Conservation (phyloP, 2,329 filamentous ascomycete species). For the Claviceps maximensis region DNA sequence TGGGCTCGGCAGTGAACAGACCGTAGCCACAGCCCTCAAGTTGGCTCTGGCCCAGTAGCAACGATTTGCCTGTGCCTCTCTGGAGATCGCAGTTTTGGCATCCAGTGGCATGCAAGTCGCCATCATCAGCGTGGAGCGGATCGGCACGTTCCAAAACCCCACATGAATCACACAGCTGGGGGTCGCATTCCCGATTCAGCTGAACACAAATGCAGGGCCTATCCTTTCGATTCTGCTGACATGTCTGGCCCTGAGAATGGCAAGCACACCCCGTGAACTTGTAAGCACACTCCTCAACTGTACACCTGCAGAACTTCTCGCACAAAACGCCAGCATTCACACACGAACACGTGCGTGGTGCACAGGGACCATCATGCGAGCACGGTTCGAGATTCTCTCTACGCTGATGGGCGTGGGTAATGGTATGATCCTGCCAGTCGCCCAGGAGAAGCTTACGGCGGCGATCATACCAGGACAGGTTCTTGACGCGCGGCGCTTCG, state of each 20-base stretch:
- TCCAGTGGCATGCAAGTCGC: slow-evolving; percentile 39
- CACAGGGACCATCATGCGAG: slow-evolving; percentile 55
- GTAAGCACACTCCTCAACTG: slow-evolving; percentile 42
- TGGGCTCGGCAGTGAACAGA: slow-evolving; percentile 56
- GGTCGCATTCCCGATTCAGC: slow-evolving; percentile 69
- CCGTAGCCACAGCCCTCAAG: slow-evolving; percentile 60
- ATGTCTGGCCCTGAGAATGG: slow-evolving; percentile 44
- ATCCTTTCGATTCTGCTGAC: slow-evolving; percentile 41
- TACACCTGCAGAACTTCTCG: slow-evolving; percentile 58
- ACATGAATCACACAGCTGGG: slow-evolving; percentile 58
- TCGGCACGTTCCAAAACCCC: slow-evolving; percentile 57
- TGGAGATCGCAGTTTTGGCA: slow-evolving; percentile 67
- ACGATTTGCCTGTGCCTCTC: slow-evolving; percentile 48
- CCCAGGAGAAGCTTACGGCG: slow-evolving; percentile 38
- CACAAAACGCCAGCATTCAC: slow-evolving; percentile 49
- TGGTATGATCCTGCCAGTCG: slow-evolving; percentile 43
- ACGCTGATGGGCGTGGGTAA: slow-evolving; percentile 40
- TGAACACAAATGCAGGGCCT: slow-evolving; percentile 55
- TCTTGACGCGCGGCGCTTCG: slow-evolving; percentile 27
- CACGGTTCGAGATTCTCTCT: slow-evolving; percentile 52
- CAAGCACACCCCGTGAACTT: slow-evolving; percentile 58
- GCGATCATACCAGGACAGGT: slow-evolving; percentile 42
- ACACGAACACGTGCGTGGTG: slow-evolving; percentile 47
- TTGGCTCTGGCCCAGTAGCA: slow-evolving; percentile 57
- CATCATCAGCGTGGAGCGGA: slow-evolving; percentile 49